phyloP scores from a whole-genome alignment of 768 basidiomycete species.

The Lactarius psammicola region DNA sequence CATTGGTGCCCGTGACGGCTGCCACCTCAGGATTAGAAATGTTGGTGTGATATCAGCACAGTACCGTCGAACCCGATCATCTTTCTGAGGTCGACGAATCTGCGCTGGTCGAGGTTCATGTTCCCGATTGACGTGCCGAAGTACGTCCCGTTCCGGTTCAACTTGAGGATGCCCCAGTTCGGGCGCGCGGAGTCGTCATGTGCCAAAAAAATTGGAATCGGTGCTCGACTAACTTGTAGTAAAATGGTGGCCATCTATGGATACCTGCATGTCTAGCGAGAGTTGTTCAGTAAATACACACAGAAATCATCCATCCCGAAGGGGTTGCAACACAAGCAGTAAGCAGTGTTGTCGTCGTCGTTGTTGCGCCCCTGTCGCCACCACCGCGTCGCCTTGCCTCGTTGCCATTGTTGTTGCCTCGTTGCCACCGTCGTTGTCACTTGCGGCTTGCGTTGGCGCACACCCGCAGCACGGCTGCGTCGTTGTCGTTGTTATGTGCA shows the following conservation, averaged over 20 bases:
- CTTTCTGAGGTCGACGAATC: slow-evolving; percentile 98
- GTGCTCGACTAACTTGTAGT: slow-evolving; percentile 95
- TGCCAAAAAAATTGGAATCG: slow-evolving; percentile 90
- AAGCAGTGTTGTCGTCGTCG: no score
- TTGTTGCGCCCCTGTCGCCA: no score
- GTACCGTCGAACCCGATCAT: slow-evolving; percentile 95
- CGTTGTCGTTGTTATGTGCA: no score
- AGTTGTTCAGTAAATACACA: no score
- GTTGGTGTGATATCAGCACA: slow-evolving; percentile 85
- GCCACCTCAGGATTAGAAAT: slow-evolving; percentile 83
- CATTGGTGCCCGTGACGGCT: slow-evolving; percentile 64
- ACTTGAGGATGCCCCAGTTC: slow-evolving; percentile 92
- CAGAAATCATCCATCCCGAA: no score
- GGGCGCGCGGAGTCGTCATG: slow-evolving; percentile 85
- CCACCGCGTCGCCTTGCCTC: no score
- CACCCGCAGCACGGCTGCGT: no score
- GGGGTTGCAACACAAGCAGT: no score
- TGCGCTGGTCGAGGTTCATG: slow-evolving; percentile 84
- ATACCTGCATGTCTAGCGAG: no score
- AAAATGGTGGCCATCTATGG: slow-evolving; percentile 93
- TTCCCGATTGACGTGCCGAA: slow-evolving; percentile 83
- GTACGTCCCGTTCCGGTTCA: slow-evolving; percentile 98
- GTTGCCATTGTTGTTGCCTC: no score
- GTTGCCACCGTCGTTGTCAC: no score
- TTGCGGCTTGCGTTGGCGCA: no score